Evolutionary conservation across 352 stramenopile genomes (phyloP).

Genomic region (Lagenidium giganteum): DNA sequence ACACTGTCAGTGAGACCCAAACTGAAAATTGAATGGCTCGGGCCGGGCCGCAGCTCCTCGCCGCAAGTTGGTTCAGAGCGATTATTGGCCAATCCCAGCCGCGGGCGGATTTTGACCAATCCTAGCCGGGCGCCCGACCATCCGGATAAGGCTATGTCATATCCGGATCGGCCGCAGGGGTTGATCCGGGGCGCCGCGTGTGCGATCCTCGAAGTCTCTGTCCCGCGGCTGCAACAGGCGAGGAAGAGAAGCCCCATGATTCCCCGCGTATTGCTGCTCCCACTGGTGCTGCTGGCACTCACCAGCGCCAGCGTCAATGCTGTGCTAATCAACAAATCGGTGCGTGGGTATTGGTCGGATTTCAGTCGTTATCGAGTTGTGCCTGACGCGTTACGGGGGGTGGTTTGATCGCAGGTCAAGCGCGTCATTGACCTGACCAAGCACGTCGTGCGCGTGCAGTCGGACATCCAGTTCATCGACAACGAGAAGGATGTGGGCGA

Average conservation of each 20-base stretch:
- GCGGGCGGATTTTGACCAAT: too few relatives aligned
- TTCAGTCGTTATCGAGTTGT: background rate
- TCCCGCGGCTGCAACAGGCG: too few relatives aligned
- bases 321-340: constrained; percentile 71
- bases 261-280: constrained; percentile 16
- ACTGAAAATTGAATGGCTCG: constrained; percentile 16
- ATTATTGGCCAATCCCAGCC: constrained; percentile 8
- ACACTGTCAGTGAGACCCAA: background rate
- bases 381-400: background rate
- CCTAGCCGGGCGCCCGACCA: constrained; percentile 2
- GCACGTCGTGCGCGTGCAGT: constrained; percentile 74
- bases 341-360: constrained; percentile 13
- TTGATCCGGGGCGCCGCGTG: too few relatives aligned
- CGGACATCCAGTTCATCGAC: constrained; percentile 72
- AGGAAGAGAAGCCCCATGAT: constrained; percentile 8
- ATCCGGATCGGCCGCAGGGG: constrained; percentile 2
- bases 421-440: constrained; percentile 75
- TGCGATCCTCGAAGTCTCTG: too few relatives aligned
- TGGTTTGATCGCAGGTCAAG: constrained; percentile 42
- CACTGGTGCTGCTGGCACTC: constrained; percentile 17
- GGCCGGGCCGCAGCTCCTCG: constrained; percentile 17
- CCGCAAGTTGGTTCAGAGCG: constrained; percentile 1
- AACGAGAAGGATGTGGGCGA: constrained; percentile 36
- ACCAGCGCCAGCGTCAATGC: constrained; percentile 22
- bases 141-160: constrained; percentile 1